Evolutionary conservation across 163 green algal species (phyloP), one percentile per base, ranked within the genome.

Genomic region (Coccomyxa subellipsoidea): DNA sequence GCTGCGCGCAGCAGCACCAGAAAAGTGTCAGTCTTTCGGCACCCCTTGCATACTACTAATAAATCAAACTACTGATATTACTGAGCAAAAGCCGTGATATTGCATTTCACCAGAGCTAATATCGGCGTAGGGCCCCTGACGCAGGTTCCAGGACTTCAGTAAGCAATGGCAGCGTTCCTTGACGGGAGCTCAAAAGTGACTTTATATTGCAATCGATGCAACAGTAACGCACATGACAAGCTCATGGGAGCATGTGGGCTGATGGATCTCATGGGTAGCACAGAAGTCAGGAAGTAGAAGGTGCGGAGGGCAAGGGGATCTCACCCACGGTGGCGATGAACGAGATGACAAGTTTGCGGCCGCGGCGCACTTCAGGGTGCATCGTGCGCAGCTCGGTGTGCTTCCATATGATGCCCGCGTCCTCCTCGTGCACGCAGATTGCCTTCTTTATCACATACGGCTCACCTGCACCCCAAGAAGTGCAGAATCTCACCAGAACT

Each of bases 371-470:
- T 72, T 93, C 88, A 31, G 38, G 80, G 73, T 91, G 84, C 0
- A 81, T 85, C 15, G 32, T 89, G 54, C 89, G 90, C 83, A 96
- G 98, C 83, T 98, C 95, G 32, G 93, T 79, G 87, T 98, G 95
- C 89, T 98, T 98, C 90, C 90, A 98, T 38, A 96, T 84, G 18
- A 96, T 88, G 53, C 95, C 95, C 3, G 83, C 78, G 83, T 98
- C 95, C 89, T 98, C 95, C 90, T 98, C 95, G 82, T 98, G 94
- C 90, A 98, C 92, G 91, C 95, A 98, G 18, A 98, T 84, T 2
- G 90, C 92, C 66, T 97, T 96, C 53, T 90, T 87, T 32, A 96
- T 90, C 7, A 85, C 83, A 77, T 90, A 80, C 29, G 93, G 89
- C 72, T 90, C 84, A 1, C 84, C 84, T 83, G 76, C 66, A 40